phyloP scores from a whole-genome alignment of 306 rosid species.

The Lathyrus aphaca region DNA sequence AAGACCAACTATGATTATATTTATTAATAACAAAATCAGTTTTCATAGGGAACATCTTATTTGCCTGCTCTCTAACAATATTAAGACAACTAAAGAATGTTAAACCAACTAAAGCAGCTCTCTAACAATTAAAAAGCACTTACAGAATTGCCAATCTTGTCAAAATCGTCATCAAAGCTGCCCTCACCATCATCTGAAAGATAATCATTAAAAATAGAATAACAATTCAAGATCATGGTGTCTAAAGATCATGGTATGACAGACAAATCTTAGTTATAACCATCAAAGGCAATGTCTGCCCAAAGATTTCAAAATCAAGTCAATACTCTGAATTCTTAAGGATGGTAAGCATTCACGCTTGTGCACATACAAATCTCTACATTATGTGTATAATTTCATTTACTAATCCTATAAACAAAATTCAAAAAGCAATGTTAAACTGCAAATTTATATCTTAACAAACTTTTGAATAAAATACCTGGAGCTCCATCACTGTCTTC shows the following conservation, averaged over 20 bases:
- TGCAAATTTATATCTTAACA: slow-evolving; percentile 20
- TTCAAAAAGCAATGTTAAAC: not conserved
- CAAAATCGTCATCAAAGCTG: slow-evolving; percentile 94
- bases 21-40: slow-evolving; percentile 14
- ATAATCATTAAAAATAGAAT: slow-evolving; percentile 33
- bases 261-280: slow-evolving; percentile 25
- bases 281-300: slow-evolving; percentile 22
- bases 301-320: slow-evolving; percentile 24
- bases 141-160: slow-evolving; percentile 94
- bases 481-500: slow-evolving; percentile 91
- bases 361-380: slow-evolving; percentile 9
- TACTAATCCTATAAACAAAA: slow-evolving; percentile 4
- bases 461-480: slow-evolving; percentile 53
- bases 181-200: slow-evolving; percentile 83
- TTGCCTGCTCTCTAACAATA: slow-evolving; percentile 13
- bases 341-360: slow-evolving; percentile 19
- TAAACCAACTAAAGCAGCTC: slow-evolving; percentile 17
- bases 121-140: slow-evolving; percentile 37
- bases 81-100: slow-evolving; percentile 1
- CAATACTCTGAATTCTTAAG: slow-evolving; percentile 13
- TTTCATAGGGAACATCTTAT: not conserved
- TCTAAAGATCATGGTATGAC: slow-evolving; percentile 5
- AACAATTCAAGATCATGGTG: slow-evolving; percentile 11
- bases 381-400: slow-evolving; percentile 28
- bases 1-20: not conserved